A percentile compares a stretch with the other conserved stretches of the same genome.
phyloP scores from a whole-genome alignment of 352 stramenopile species.

The Globisporangium rhizosaccharum region DNA sequence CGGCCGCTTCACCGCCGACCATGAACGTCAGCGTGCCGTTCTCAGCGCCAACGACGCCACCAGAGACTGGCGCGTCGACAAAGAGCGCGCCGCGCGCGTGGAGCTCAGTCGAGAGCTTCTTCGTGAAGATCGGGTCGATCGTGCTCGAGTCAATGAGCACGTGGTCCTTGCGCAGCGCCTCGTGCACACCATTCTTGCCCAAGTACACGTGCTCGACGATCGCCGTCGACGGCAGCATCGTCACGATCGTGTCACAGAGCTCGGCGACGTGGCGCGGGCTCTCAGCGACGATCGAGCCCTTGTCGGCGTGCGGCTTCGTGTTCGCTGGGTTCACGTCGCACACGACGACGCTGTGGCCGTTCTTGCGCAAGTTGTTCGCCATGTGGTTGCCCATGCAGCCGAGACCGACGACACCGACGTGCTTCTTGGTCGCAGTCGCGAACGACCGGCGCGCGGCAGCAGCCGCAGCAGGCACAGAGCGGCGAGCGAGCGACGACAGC shows the following conservation, averaged over 20 bases:
- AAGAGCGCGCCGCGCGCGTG: slow-evolving; percentile 60
- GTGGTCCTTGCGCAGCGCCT: slow-evolving; percentile 61
- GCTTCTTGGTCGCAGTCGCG: slow-evolving; percentile 22
- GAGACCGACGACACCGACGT: slow-evolving; percentile 89
- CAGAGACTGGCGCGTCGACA: slow-evolving; percentile 95
- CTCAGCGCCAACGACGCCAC: slow-evolving; percentile 93
- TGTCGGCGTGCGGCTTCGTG: slow-evolving; percentile 42
- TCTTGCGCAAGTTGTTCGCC: slow-evolving; percentile 87
- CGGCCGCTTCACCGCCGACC: slow-evolving; percentile 73
- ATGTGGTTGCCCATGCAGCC: slow-evolving; percentile 94
- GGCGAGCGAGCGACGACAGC: background rate
- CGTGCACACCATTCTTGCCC: slow-evolving; percentile 61
- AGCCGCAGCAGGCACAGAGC: background rate
- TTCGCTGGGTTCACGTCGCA: slow-evolving; percentile 65
- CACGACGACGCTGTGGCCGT: slow-evolving; percentile 73
- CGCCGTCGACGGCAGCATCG: slow-evolving; percentile 92
- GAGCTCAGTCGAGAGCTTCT: slow-evolving; percentile 71
- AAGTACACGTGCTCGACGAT: slow-evolving; percentile 85
- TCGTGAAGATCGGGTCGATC: slow-evolving; percentile 92
- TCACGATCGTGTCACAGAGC: slow-evolving; percentile 85
- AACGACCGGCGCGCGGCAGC: slow-evolving; percentile 10
- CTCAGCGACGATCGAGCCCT: slow-evolving; percentile 44
- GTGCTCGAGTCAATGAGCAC: slow-evolving; percentile 95
- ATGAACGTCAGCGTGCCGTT: slow-evolving; percentile 98
- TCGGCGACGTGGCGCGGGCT: slow-evolving; percentile 71